Base-by-base conservation (phyloP, 768 basidiomycete species). In the Auricularia auricula-judae region DNA sequence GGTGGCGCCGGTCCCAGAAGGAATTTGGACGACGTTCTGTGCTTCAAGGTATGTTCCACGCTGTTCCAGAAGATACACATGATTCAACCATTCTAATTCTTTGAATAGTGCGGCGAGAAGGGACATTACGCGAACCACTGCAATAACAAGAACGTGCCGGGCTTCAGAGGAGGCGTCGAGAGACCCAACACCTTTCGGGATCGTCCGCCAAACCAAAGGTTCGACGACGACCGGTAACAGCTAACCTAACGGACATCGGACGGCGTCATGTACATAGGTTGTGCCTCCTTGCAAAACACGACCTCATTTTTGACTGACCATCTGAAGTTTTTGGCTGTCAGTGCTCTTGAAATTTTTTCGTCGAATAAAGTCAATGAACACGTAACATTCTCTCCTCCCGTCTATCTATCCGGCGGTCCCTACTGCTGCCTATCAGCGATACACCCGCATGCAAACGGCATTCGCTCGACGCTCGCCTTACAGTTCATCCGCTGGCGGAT, bases 81-180 rank as follows among this genome's bases (percentile, higher is more conserved):
- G n/a, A n/a, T n/a, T n/a, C n/a, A n/a, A n/a, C n/a, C n/a, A n/a
- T n/a, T n/a, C n/a, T n/a, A n/a, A n/a, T n/a, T n/a, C n/a, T n/a
- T n/a, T n/a, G n/a, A n/a, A n/a, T n/a, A n/a, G n/a, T n/a, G 94
- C 71, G 91, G 91, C 43, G 87, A 92, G 74, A 88, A 89, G 68
- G 96, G 96, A 1, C 96, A 98, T 72, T 96, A 96, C 72, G 95
- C 95, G 21, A 96, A 97, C 72, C 86, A 91, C 70, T 97, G 95
- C 75, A 84, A 88, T 51, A 94, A 94, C 73, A 79, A 89, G 29
- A 51, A 51, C 47, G 47, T 51, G 11, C 47, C 47, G 1, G 47
- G 47, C 14, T 18, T 18, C 47, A 51, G 47, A 23, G 47, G 47
- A 11, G 47, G 47, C 21, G 47, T 51, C 47, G 47, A 51, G 47